A percentile compares a stretch with the other conserved stretches of the same genome.
phyloP scores from a whole-genome alignment of 2,329 filamentous ascomycete species.

The Exserohilum rostratum region DNA sequence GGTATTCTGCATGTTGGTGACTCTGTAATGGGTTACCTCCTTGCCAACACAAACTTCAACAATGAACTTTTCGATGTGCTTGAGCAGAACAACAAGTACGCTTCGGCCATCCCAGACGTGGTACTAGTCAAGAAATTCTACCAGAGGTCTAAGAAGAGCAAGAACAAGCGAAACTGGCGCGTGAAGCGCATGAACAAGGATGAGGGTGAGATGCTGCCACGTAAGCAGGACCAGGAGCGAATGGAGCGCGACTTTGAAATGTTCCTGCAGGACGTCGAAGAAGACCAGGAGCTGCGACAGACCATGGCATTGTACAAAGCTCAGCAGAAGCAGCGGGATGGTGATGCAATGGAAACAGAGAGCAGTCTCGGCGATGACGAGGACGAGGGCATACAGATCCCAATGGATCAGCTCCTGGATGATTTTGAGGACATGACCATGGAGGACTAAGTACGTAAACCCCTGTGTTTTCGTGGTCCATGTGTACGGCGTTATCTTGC shows the following conservation, averaged over 20 bases:
- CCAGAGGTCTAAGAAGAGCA: constrained; percentile 77
- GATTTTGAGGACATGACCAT: constrained; percentile 90
- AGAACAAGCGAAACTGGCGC: constrained; percentile 77
- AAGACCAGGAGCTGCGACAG: constrained; percentile 84
- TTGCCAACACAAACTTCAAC: constrained; percentile 92
- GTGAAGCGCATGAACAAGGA: constrained; percentile 92
- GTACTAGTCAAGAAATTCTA: constrained; percentile 98
- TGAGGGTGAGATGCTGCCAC: constrained; percentile 82
- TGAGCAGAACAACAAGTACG: constrained; percentile 75
- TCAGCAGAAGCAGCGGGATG: constrained; percentile 61
- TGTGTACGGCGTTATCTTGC: constrained; percentile 4
- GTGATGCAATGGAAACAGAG: constrained; percentile 71
- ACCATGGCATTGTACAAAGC: constrained; percentile 86
- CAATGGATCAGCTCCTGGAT: constrained; percentile 72
- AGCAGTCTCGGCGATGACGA: constrained; percentile 58
- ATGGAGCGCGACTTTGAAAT: constrained; percentile 95
- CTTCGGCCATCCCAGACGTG: constrained; percentile 84
- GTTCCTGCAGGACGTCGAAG: constrained; percentile 96
- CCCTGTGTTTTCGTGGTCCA: background rate
- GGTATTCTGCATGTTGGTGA: constrained; percentile 85
- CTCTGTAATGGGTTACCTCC: constrained; percentile 91
- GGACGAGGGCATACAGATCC: constrained; percentile 62
- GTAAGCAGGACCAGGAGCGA: constrained; percentile 84
- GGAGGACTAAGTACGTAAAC: constrained; percentile 51
- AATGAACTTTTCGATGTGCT: constrained; percentile 82